A percentile compares a stretch with the other conserved stretches of the same genome.
Conservation (phyloP, 441 rosid species). For the Monsonia emarginata region DNA sequence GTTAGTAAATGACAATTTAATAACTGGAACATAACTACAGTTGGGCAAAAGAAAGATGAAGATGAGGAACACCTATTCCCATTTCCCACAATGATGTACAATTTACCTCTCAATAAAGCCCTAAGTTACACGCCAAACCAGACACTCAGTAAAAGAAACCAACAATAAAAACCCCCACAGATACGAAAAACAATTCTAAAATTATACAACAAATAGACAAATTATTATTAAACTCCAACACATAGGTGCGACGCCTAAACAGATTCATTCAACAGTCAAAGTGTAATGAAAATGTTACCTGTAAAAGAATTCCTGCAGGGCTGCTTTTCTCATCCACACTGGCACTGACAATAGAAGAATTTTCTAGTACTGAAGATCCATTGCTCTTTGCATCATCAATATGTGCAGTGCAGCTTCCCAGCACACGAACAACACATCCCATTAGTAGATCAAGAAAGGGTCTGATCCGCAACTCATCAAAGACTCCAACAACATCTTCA, state of each 20-base stretch:
- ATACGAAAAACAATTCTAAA: not conserved
- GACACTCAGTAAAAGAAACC: not conserved
- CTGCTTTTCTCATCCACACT: slow-evolving; percentile 26
- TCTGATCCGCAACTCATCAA: slow-evolving; percentile 60
- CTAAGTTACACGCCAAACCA: not conserved
- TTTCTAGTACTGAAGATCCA: slow-evolving; percentile 25
- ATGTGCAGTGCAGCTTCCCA: slow-evolving; percentile 46
- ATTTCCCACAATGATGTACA: not conserved
- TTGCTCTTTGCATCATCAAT: slow-evolving; percentile 32
- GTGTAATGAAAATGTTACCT: slow-evolving; percentile 31
- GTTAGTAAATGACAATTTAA: slow-evolving; percentile 4
- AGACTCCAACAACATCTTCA: slow-evolving; percentile 62
- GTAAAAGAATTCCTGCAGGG: slow-evolving; percentile 23
- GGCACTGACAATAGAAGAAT: slow-evolving; percentile 16
- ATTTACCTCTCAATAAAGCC: not conserved
- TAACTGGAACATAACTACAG: not conserved
- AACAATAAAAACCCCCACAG: not conserved
- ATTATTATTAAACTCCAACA: not conserved
- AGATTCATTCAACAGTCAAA: slow-evolving; percentile 2
- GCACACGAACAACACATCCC: slow-evolving; percentile 73
- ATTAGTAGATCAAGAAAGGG: slow-evolving; percentile 74
- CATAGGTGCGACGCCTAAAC: not conserved
- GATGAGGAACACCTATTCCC: not conserved
- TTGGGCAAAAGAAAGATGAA: not conserved
- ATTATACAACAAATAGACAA: not conserved